Evolutionary conservation across 108 stramenopile genomes (phyloP), one percentile per base, ranked within the genome.

Genomic region (Craspedostauros australis): DNA sequence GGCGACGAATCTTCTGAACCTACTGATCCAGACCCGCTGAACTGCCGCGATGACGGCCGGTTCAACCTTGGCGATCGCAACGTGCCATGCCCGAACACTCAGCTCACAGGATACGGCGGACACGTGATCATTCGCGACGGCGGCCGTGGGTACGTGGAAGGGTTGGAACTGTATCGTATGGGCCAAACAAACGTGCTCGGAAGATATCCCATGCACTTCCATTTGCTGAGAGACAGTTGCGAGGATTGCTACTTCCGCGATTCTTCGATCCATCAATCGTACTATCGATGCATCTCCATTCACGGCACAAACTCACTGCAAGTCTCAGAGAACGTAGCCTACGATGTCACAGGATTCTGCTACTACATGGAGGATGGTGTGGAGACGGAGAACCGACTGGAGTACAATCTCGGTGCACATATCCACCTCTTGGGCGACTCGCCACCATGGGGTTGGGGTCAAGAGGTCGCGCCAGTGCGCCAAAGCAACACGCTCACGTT

Each of bases 361-460:
- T 73, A 71, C 34, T 74, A 66, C 46, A 27, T 68, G 16, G 79
- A 80, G 38, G 74, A 76, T 57, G 79, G 79, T 0, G 54, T 73
- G 22, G 79, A 80, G 41, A 50, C 69, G 43, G 24, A 65, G 42
- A 76, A 75, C 38, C 59, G 31, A n/a, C 41, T 80, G 19, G 29
- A 49, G 11, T 70, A 20, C 54, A 79, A 79, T 48, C 64, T 79
- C 34, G 73, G 52, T 0, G 77, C 77, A 8, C 73, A 74, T 43
- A 52, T 79, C 7, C 77, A 77, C 43, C 25, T 49, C 3, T 51
- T 78, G 26, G 69, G 70, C 2, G 33, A n/a, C 49, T 22, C 16
- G 40, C 18, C 18, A 25, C 49, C 39, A 3, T 28, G 9, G 46
- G 60, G 60, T 25, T 32, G 27, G 22, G 57, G 64, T n/a, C 70